These are phyloP conservation scores for Cercophora sp. DNA, from an alignment of 495 filamentous ascomycete genomes.

Conservation along the genomic window DNA sequence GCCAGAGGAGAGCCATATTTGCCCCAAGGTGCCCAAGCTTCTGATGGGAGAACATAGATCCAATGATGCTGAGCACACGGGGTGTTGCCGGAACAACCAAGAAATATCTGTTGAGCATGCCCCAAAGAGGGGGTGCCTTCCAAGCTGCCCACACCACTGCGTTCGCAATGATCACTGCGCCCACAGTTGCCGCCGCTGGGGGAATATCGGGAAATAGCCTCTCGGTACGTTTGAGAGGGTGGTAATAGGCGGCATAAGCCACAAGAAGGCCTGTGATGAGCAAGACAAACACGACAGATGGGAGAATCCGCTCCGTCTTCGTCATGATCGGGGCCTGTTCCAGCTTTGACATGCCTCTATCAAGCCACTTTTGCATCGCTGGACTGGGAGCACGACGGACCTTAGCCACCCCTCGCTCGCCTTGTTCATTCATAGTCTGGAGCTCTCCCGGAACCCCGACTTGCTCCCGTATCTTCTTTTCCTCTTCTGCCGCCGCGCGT, in stretches of 20 bases:
- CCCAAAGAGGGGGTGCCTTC: slow-evolving; percentile 66
- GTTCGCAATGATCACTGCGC: slow-evolving; percentile 63
- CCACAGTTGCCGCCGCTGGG: slow-evolving; percentile 73
- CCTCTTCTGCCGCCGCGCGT: slow-evolving; percentile 32
- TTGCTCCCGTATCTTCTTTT: slow-evolving; percentile 38
- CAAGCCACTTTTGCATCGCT: slow-evolving; percentile 33
- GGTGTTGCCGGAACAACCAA: slow-evolving; percentile 68
- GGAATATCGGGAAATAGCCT: slow-evolving; percentile 72
- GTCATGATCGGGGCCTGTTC: slow-evolving; percentile 46
- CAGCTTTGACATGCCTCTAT: slow-evolving; percentile 36
- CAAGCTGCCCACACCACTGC: slow-evolving; percentile 58
- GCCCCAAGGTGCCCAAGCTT: slow-evolving; percentile 52
- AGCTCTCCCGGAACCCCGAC: slow-evolving; percentile 51
- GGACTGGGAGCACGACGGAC: slow-evolving; percentile 22
- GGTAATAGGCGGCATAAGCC: slow-evolving; percentile 58
- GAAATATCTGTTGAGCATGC: slow-evolving; percentile 74
- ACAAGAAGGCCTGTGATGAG: slow-evolving; percentile 48
- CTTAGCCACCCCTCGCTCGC: slow-evolving; percentile 22
- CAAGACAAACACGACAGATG: slow-evolving; percentile 56
- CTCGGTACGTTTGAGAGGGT: slow-evolving; percentile 51
- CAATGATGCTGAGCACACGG: slow-evolving; percentile 58
- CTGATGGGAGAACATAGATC: slow-evolving; percentile 78
- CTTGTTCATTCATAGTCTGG: slow-evolving; percentile 32
- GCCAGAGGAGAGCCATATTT: slow-evolving; percentile 64
- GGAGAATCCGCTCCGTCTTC: slow-evolving; percentile 58